Base-by-base conservation (phyloP, 2,329 filamentous ascomycete species). In the Fusarium subglutinans region DNA sequence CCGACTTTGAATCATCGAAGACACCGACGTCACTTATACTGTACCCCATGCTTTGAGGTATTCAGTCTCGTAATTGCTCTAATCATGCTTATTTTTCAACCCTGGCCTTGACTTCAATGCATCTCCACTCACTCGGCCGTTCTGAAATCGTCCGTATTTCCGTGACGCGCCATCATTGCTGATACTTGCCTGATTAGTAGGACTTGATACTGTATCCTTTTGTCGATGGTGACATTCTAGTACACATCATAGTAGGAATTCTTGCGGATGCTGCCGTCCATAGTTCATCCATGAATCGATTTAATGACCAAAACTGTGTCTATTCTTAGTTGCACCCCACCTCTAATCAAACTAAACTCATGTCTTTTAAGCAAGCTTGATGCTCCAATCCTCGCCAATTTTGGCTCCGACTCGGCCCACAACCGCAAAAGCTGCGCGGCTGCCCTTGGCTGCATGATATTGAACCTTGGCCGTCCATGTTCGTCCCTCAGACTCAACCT, bases 381-480 rank as follows among this genome's bases (percentile, higher is more conserved):
- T 82, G 64, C 70, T 87, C 87, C 88, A 91, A 80, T 90, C 87
- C 37, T 84, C 85, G 15, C 86, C 87, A 70, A 90, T 86, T 61
- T 82, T 83, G 24, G 84, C 86, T 13, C 85, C 87, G 10, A 90
- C 84, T 48, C 87, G 85, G 50, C 86, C 86, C 14, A 90, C 80
- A 5, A 87, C 82, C 8, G 87, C 88, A 80, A 86, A 90, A 8
- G 87, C 84, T 13, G 87, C 87, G 50, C 82, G 82, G 8, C 82
- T 84, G 62, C 85, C 83, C 63, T 83, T 82, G 5, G 86, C 87
- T 35, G 86, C 82, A 69, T 84, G 82, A 79, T 89, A 95, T 73
- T 90, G 89, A 47, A 93, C 86, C 68, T 92, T 83, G 18, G 88
- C 87, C 7, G 87, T 88, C 80, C 88, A 87, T 14, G 82, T 87